Percentiles rank a stretch among this genome's conserved stretches.
Conservation (phyloP, 208 protist genomes). For the Naegleria fowleri region DNA sequence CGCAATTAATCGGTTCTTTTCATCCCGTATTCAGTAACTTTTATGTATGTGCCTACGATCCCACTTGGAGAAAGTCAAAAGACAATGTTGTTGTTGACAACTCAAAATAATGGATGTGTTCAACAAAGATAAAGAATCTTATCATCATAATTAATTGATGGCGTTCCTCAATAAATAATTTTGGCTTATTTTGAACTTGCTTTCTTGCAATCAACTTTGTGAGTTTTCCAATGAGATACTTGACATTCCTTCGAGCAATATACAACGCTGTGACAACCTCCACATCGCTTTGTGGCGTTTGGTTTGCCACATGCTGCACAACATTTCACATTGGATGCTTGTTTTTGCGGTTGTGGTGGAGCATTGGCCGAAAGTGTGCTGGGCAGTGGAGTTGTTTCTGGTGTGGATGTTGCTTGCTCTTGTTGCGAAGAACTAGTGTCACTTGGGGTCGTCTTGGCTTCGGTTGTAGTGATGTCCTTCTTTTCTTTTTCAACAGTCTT, state of each 20-base stretch:
- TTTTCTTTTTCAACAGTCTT: not conserved
- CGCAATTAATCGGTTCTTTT: not conserved
- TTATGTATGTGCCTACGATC: not conserved
- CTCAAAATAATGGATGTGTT: too few relatives aligned
- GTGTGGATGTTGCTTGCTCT: too few relatives aligned
- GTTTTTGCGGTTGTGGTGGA: not conserved
- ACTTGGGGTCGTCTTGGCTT: too few relatives aligned
- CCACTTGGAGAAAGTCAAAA: not conserved
- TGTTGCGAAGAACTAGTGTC: too few relatives aligned
- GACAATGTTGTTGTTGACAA: too few relatives aligned
- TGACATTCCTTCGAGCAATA: slow-evolving; percentile 13
- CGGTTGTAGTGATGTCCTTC: too few relatives aligned
- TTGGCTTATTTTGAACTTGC: not conserved
- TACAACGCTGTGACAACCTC: not conserved
- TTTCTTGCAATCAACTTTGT: not conserved
- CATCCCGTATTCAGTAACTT: not conserved
- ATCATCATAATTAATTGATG: too few relatives aligned
- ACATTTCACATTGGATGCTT: not conserved
- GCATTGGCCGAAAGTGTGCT: not conserved
- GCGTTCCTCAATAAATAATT: too few relatives aligned
- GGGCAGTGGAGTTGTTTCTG: not conserved
- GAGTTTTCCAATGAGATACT: not conserved
- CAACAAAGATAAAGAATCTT: too few relatives aligned
- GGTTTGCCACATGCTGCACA: not conserved
- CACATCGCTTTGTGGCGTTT: not conserved